These are phyloP conservation scores for Boletus eberwhitei DNA, from an alignment of 768 basidiomycete species.

Conservation along the genomic window DNA sequence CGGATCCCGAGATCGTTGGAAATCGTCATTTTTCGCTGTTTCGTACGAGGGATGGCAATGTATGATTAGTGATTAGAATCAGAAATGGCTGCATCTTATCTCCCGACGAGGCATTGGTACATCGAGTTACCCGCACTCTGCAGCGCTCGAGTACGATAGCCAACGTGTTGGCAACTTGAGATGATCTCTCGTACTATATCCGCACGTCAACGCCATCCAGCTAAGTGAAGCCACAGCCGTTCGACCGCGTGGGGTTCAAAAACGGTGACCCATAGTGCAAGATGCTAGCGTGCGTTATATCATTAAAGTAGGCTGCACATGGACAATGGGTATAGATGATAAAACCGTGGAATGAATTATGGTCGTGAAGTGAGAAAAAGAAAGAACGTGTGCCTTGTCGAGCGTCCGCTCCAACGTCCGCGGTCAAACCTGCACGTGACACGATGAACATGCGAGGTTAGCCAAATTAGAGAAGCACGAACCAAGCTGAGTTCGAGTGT, in stretches of 20 bases:
- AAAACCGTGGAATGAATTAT: constrained; percentile 15
- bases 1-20: too few species aligned
- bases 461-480: constrained; percentile 19
- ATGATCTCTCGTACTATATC: background rate
- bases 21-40: too few species aligned
- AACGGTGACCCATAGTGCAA: constrained; percentile 13
- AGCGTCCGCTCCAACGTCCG: background rate
- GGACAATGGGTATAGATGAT: constrained; percentile 26
- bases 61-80: background rate
- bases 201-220: background rate
- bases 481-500: constrained; percentile 96
- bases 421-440: constrained; percentile 19
- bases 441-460: background rate
- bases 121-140: background rate
- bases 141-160: background rate
- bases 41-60: background rate
- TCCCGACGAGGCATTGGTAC: background rate
- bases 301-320: constrained; percentile 27
- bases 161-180: background rate
- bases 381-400: constrained; percentile 4
- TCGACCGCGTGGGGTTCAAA: background rate
- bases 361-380: constrained; percentile 16
- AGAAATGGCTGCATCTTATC: background rate
- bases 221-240: background rate
- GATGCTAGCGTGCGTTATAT: constrained; percentile 28